phyloP scores from a whole-genome alignment of 148 eudicot genomes.

The Euryodendron excelsum region DNA sequence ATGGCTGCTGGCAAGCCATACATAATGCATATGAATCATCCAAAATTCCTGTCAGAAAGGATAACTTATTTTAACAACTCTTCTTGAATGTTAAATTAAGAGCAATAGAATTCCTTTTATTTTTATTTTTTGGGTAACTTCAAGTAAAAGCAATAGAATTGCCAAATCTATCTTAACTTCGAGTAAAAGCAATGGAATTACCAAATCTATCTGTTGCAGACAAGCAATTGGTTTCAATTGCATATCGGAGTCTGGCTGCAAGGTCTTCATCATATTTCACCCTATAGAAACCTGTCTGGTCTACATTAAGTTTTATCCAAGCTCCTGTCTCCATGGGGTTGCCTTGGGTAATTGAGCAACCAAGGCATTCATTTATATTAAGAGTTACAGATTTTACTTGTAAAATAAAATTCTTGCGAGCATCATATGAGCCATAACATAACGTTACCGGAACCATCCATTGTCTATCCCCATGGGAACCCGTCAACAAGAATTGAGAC shows the following conservation, averaged over 20 bases:
- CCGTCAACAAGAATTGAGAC: slow-evolving; percentile 79
- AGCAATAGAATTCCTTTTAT: too few relatives aligned
- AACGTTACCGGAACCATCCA: slow-evolving; percentile 94
- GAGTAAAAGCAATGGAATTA: slow-evolving; percentile 21
- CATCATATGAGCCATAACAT: slow-evolving; percentile 75
- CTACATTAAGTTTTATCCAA: slow-evolving; percentile 91
- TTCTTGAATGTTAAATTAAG: not conserved
- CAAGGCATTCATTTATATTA: slow-evolving; percentile 43
- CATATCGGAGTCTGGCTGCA: slow-evolving; percentile 62
- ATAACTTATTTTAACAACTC: not conserved
- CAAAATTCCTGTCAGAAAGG: slow-evolving; percentile 64
- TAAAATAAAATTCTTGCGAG: slow-evolving; percentile 57
- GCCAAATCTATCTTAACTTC: too few relatives aligned
- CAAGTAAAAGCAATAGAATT: too few relatives aligned
- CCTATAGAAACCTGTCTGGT: slow-evolving; percentile 86
- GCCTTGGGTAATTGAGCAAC: slow-evolving; percentile 20
- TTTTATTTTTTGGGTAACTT: too few relatives aligned
- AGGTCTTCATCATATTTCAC: slow-evolving; percentile 89
- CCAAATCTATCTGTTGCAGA: slow-evolving; percentile 87
- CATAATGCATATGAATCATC: slow-evolving; percentile 84
- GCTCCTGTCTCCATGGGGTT: slow-evolving; percentile 14
- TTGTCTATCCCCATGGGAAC: slow-evolving; percentile 67
- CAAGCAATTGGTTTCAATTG: slow-evolving; percentile 68
- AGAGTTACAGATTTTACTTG: slow-evolving; percentile 58
- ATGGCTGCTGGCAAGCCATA: slow-evolving; percentile 70